Conservation (phyloP, 805 yeast genomes). For the Kodamaea laetipori region DNA sequence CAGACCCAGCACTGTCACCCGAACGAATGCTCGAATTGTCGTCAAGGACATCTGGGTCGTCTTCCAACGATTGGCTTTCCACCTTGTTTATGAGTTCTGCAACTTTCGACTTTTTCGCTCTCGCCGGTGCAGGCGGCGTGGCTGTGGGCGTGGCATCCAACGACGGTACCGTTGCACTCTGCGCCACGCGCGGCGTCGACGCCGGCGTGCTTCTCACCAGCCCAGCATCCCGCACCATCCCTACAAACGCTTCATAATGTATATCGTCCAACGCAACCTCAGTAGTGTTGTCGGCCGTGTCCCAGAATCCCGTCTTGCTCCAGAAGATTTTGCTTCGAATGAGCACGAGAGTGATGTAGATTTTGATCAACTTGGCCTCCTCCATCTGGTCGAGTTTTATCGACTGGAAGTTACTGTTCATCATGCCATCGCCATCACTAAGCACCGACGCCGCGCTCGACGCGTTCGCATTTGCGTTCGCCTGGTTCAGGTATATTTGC, state of each 20-base stretch:
- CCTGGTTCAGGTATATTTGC: constrained; percentile 1
- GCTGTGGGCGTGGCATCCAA: constrained; percentile 3
- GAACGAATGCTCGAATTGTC: constrained; percentile 19
- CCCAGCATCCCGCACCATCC: constrained; percentile 10
- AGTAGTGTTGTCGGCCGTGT: constrained; percentile 42
- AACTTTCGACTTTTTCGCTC: constrained; percentile 6
- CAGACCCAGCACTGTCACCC: constrained; percentile 9
- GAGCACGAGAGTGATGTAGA: constrained; percentile 56
- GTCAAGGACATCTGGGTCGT: constrained; percentile 21
- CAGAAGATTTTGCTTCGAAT: constrained; percentile 77
- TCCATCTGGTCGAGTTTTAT: constrained; percentile 22
- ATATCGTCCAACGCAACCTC: constrained; percentile 20
- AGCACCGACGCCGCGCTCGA: constrained; percentile 7
- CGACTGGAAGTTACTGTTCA: constrained; percentile 12
- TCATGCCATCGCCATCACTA: constrained; percentile 13
- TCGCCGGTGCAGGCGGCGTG: background rate
- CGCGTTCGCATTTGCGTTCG: background rate
- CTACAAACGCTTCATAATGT: constrained; percentile 15
- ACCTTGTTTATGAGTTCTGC: constrained; percentile 9
- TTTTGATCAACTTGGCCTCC: constrained; percentile 39
- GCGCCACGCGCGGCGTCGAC: constrained; percentile 5
- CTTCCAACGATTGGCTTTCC: constrained; percentile 8
- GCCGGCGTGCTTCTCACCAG: constrained; percentile 6
- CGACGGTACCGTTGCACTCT: constrained; percentile 1
- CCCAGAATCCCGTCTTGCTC: constrained; percentile 84